Evolutionary conservation across 1,139 yeast species (phyloP).

Genomic region (Magnusiomyces ingens): DNA sequence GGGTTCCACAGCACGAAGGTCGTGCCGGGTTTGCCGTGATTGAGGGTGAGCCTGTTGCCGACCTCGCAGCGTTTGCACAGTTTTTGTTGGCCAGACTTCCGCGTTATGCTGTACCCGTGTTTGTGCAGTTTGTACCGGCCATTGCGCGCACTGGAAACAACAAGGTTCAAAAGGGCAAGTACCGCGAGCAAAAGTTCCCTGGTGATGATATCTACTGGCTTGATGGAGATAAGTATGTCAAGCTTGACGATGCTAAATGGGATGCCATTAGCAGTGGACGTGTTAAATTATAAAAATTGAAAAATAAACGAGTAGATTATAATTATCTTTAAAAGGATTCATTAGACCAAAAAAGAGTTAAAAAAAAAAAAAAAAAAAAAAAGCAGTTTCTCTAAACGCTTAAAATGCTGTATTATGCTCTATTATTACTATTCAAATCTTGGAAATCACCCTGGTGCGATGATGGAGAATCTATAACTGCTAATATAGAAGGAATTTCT

Average conservation of each 20-base stretch:
- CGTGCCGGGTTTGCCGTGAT: slow-evolving; percentile 87
- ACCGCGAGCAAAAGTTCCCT: slow-evolving; percentile 73
- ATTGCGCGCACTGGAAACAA: slow-evolving; percentile 75
- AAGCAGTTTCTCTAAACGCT: too few relatives aligned
- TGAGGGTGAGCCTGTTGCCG: slow-evolving; percentile 28
- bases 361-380: too few relatives aligned
- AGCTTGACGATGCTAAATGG: slow-evolving; percentile 58
- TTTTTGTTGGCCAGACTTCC: slow-evolving; percentile 53
- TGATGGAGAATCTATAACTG: too few relatives aligned
- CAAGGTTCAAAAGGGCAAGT: slow-evolving; percentile 74
- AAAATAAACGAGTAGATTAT: neutral
- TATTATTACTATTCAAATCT: too few relatives aligned
- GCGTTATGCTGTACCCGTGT: slow-evolving; percentile 82
- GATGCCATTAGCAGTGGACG: slow-evolving; percentile 25
- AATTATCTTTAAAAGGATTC: too few relatives aligned
- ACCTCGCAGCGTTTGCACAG: slow-evolving; percentile 32
- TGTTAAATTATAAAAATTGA: slow-evolving; percentile 22
- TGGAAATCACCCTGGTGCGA: too few relatives aligned
- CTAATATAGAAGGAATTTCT: too few relatives aligned
- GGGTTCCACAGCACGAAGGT: slow-evolving; percentile 86
- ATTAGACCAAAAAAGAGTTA: too few relatives aligned
- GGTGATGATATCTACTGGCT: slow-evolving; percentile 67
- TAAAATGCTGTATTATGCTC: too few relatives aligned
- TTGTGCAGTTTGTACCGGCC: slow-evolving; percentile 57
- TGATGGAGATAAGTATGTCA: slow-evolving; percentile 48